phyloP scores from a whole-genome alignment of 2,329 filamentous ascomycete genomes.

The Byssoonygena ceratinophila region DNA sequence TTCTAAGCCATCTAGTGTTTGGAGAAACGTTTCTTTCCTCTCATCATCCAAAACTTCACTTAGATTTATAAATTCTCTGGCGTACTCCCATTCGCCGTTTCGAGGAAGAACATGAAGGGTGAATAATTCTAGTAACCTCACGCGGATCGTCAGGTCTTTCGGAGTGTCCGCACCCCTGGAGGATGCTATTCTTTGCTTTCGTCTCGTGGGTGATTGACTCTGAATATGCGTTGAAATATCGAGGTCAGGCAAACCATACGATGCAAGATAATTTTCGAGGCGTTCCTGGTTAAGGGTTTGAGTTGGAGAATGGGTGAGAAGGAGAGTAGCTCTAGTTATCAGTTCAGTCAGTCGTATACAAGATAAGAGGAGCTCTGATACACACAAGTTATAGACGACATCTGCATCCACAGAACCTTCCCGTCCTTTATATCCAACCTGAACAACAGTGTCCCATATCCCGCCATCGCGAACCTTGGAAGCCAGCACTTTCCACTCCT shows the following conservation, averaged over 20 bases:
- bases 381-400: conserved; percentile 56
- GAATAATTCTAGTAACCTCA: conserved; percentile 91
- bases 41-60: conserved; percentile 87
- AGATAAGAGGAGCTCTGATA: conserved; percentile 17
- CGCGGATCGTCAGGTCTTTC: conserved; percentile 68
- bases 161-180: conserved; percentile 65
- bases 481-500: conserved; percentile 73
- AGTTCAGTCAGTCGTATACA: conserved; percentile 10
- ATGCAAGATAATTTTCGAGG: conserved; percentile 78
- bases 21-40: conserved; percentile 74
- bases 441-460: conserved; percentile 89
- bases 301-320: conserved; percentile 77
- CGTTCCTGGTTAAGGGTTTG: conserved; percentile 77
- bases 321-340: conserved; percentile 61
- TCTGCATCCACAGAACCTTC: conserved; percentile 91
- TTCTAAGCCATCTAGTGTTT: conserved; percentile 70
- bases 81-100: conserved; percentile 94
- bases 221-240: conserved; percentile 57
- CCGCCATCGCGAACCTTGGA: conserved; percentile 76
- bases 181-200: conserved; percentile 30
- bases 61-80: conserved; percentile 76
- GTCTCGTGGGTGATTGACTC: conserved; percentile 26
- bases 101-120: conserved; percentile 87
- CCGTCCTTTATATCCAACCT: conserved; percentile 72
- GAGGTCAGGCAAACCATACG: conserved; percentile 60